Conservation (phyloP, 2,329 filamentous ascomycete species). For the Stylonectria norvegica region DNA sequence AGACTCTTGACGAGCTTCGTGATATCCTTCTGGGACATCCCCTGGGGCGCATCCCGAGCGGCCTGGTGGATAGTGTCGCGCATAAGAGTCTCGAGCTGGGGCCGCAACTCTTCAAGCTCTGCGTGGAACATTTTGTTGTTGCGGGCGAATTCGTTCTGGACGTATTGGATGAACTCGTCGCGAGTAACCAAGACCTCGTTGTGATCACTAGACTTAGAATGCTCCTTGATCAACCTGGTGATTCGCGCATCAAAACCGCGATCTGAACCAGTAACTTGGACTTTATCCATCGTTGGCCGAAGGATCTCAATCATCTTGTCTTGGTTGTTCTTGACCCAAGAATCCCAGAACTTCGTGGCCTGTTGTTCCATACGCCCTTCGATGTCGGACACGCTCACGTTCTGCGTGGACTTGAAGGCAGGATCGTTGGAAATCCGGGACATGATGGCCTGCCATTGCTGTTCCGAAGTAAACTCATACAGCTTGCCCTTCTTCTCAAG, state of each 20-base stretch:
- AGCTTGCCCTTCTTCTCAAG: constrained; percentile 39
- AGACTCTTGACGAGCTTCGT: constrained; percentile 38
- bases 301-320: constrained; percentile 33
- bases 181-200: constrained; percentile 42
- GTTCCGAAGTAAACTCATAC: constrained; percentile 41
- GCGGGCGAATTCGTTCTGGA: constrained; percentile 38
- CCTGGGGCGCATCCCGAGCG: constrained; percentile 21
- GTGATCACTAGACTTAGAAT: constrained; percentile 30
- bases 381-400: constrained; percentile 22
- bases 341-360: constrained; percentile 44
- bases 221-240: constrained; percentile 35
- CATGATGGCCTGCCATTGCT: constrained; percentile 46
- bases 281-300: constrained; percentile 32
- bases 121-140: constrained; percentile 39
- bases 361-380: constrained; percentile 29
- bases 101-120: constrained; percentile 39
- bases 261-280: constrained; percentile 32
- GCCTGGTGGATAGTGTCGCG: constrained; percentile 29
- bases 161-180: constrained; percentile 46
- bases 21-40: constrained; percentile 42
- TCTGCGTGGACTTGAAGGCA: constrained; percentile 27
- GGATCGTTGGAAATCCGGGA: constrained; percentile 38
- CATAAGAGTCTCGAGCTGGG: constrained; percentile 33
- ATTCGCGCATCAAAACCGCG: constrained; percentile 35
- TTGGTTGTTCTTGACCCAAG: constrained; percentile 52